Percentiles rank a stretch among this genome's conserved stretches.
phyloP scores from a whole-genome alignment of 805 yeast genomes.

The Wickerhamiella vanderwaltii region DNA sequence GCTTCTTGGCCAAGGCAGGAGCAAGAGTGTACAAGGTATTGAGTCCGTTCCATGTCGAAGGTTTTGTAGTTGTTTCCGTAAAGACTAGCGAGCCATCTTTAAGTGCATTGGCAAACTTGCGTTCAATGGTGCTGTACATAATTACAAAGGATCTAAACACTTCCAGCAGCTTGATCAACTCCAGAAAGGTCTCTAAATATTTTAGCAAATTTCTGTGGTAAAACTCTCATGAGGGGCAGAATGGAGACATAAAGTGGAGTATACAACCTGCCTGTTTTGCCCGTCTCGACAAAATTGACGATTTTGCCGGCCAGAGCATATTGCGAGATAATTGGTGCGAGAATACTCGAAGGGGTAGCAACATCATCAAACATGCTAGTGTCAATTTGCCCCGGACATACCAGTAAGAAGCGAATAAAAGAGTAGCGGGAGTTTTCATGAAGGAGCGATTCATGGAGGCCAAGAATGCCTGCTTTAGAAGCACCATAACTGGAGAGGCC shows the following conservation, averaged over 20 bases:
- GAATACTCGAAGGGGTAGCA: conserved; percentile 52
- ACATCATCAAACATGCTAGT: conserved; percentile 68
- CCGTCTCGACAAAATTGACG: conserved; percentile 43
- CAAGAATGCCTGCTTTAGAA: conserved; percentile 74
- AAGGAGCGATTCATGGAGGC: conserved; percentile 69
- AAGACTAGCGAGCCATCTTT: conserved; percentile 37
- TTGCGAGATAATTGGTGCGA: conserved; percentile 80
- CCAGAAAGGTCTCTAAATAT: conserved; percentile 48
- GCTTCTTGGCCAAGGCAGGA: conserved; percentile 29
- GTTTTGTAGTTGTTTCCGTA: conserved; percentile 34
- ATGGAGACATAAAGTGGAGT: conserved; percentile 67
- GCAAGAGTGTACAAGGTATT: conserved; percentile 28
- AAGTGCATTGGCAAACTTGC: conserved; percentile 37
- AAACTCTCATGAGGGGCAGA: conserved; percentile 49
- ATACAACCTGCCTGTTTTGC: conserved; percentile 54
- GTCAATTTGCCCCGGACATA: conserved; percentile 79
- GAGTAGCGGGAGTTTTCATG: conserved; percentile 40
- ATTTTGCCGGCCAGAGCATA: conserved; percentile 48
- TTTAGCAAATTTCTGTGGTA: conserved; percentile 59
- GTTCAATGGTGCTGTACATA: conserved; percentile 19
- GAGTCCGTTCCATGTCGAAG: conserved; percentile 27
- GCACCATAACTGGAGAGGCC: conserved; percentile 75
- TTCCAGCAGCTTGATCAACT: conserved; percentile 39
- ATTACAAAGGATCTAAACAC: not conserved
- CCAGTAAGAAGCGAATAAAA: conserved; percentile 58